phyloP scores from a whole-genome alignment of 176 grass and related monocot species.

The Cenchrus americanus region DNA sequence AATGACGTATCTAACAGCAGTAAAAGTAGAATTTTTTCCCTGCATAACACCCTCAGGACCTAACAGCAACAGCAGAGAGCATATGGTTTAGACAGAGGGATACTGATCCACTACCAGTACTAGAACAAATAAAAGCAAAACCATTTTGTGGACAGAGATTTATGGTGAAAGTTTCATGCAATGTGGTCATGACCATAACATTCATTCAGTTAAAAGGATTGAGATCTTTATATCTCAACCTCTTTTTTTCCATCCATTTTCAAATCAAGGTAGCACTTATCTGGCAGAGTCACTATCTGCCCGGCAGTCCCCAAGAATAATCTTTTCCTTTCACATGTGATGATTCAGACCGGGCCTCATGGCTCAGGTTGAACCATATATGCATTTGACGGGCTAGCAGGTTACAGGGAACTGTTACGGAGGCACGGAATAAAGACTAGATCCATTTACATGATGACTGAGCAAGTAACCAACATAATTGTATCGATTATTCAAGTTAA shows the following conservation, averaged over 20 bases:
- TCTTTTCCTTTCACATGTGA: neutral
- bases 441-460: neutral
- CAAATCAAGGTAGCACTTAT: conserved; percentile 28
- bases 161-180: neutral
- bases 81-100: neutral
- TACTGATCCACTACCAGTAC: conserved; percentile 2
- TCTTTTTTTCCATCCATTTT: neutral
- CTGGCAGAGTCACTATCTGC: neutral
- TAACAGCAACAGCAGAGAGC: neutral
- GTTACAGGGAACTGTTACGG: neutral
- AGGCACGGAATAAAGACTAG: neutral
- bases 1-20: neutral
- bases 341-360: neutral
- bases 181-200: neutral
- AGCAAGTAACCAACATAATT: neutral
- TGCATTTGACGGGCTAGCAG: neutral
- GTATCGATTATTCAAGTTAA: neutral
- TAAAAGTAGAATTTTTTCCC: neutral
- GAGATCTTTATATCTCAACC: neutral
- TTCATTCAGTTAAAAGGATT: neutral
- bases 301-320: neutral
- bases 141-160: neutral
- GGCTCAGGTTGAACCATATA: neutral
- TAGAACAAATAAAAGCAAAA: conserved; percentile 14
- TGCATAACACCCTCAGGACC: neutral